A percentile compares a stretch with the other conserved stretches of the same genome.
phyloP scores from a whole-genome alignment of 441 rosid genomes.

The Croton setiger region DNA sequence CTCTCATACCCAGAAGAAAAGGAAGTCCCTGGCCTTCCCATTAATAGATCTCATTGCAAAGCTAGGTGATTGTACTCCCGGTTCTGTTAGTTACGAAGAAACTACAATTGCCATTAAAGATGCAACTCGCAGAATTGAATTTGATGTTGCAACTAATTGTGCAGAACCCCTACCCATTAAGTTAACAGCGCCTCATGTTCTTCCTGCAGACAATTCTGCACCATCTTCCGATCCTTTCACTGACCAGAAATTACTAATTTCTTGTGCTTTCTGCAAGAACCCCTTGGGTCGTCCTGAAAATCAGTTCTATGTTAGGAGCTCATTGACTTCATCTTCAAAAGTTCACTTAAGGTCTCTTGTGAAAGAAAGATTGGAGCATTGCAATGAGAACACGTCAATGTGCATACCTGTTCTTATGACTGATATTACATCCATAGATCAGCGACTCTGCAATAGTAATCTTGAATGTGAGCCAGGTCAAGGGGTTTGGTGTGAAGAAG shows the following conservation, averaged over 20 bases:
- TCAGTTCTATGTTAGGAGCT: constrained; percentile 46
- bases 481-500: constrained; percentile 80
- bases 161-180: constrained; percentile 30
- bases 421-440: constrained; percentile 60
- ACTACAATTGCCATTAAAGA: constrained; percentile 29
- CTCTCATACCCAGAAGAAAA: constrained; percentile 66
- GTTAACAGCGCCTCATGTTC: constrained; percentile 20
- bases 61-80: constrained; percentile 29
- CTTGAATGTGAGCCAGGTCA: constrained; percentile 35
- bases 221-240: constrained; percentile 31
- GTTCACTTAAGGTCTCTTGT: constrained; percentile 51
- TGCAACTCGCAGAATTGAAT: constrained; percentile 49
- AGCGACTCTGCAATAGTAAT: constrained; percentile 38
- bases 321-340: constrained; percentile 58
- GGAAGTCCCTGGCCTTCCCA: constrained; percentile 43
- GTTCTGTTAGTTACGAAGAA: constrained; percentile 26
- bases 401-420: constrained; percentile 55
- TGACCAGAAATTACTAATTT: constrained; percentile 46
- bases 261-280: constrained; percentile 67
- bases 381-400: constrained; percentile 30
- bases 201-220: constrained; percentile 6
- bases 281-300: constrained; percentile 67
- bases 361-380: constrained; percentile 35
- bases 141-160: constrained; percentile 32
- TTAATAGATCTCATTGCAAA: constrained; percentile 33